Conservation (phyloP, 139 green algal genomes). For the Picochlorum sp. region DNA sequence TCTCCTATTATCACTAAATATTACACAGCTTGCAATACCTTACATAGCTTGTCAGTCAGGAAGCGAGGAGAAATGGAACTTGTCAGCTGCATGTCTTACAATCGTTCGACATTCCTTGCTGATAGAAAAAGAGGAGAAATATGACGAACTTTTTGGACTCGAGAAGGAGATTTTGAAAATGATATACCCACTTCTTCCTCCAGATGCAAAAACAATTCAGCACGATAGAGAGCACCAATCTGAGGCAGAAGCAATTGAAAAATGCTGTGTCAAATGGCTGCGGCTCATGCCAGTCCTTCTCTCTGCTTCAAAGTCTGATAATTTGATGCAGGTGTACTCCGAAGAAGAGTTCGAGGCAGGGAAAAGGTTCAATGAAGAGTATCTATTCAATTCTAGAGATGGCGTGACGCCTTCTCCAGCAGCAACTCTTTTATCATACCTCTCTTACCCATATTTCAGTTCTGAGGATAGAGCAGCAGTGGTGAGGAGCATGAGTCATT, state of each 20-base stretch:
- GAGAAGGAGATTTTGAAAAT: conserved; percentile 13
- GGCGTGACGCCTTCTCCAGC: conserved; percentile 17
- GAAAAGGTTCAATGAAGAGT: no score
- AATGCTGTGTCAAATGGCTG: conserved; percentile 28
- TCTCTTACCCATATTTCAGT: conserved; percentile 32
- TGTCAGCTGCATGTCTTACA: conserved; percentile 25
- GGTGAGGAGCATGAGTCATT: conserved; percentile 8
- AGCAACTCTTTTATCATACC: conserved; percentile 29
- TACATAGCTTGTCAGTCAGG: background rate
- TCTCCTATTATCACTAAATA: background rate
- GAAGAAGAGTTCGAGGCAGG: background rate
- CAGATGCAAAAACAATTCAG: conserved; percentile 7
- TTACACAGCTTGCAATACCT: background rate
- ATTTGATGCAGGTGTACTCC: conserved; percentile 8
- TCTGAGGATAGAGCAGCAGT: conserved; percentile 11
- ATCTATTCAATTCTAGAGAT: background rate
- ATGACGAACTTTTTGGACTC: conserved; percentile 14
- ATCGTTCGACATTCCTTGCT: conserved; percentile 32
- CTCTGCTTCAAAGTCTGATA: background rate
- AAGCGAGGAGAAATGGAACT: conserved; percentile 24
- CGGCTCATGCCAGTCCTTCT: conserved; percentile 28
- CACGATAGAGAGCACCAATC: background rate
- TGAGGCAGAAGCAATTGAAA: conserved; percentile 25
- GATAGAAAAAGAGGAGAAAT: background rate
- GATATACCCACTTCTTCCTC: conserved; percentile 26